A percentile compares a stretch with the other conserved stretches of the same genome.
Evolutionary conservation across 1,284 basidiomycete genomes (phyloP).

Genomic region (Schizopora paradoxa): DNA sequence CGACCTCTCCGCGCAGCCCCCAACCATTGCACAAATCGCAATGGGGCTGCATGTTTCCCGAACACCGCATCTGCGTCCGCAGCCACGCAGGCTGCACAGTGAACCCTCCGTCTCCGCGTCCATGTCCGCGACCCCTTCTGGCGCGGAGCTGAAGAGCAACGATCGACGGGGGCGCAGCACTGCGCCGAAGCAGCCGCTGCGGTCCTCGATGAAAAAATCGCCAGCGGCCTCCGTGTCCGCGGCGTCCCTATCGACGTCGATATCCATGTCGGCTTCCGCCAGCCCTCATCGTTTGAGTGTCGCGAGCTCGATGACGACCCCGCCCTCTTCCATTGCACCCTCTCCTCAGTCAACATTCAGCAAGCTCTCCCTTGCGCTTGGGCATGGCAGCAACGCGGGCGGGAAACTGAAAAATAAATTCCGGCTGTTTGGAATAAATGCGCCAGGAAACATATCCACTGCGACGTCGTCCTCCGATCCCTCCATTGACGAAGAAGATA

Average conservation of each 20-base stretch:
- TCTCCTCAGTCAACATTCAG: slow-evolving; percentile 6
- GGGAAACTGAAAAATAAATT: slow-evolving; percentile 12
- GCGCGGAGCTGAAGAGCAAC: slow-evolving; percentile 9
- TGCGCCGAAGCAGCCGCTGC: slow-evolving; percentile 13
- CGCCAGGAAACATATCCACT: background rate
- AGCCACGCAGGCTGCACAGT: slow-evolving; percentile 2
- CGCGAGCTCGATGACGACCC: background rate
- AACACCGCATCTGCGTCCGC: slow-evolving; percentile 16
- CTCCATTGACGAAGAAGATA: slow-evolving; percentile 3
- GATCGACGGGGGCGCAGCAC: too few relatives aligned
- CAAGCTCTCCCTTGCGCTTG: slow-evolving; percentile 6
- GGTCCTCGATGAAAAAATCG: slow-evolving; percentile 15
- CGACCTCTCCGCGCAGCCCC: slow-evolving; percentile 6
- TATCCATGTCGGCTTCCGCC: too few relatives aligned
- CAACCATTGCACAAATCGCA: slow-evolving; percentile 16
- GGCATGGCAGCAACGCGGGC: background rate
- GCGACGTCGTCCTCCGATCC: slow-evolving; percentile 6
- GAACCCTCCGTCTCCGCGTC: slow-evolving; percentile 1
- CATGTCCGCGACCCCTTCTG: background rate
- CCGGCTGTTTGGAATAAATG: slow-evolving; percentile 3
- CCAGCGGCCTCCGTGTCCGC: background rate
- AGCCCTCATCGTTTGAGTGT: too few relatives aligned
- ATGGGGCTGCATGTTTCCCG: slow-evolving; percentile 18
- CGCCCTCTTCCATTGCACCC: background rate
- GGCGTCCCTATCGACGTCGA: slow-evolving; percentile 10